Evolutionary conservation across 139 green algal species (phyloP), one percentile per base, ranked within the genome.

Genomic region (Micractinium conductrix): DNA sequence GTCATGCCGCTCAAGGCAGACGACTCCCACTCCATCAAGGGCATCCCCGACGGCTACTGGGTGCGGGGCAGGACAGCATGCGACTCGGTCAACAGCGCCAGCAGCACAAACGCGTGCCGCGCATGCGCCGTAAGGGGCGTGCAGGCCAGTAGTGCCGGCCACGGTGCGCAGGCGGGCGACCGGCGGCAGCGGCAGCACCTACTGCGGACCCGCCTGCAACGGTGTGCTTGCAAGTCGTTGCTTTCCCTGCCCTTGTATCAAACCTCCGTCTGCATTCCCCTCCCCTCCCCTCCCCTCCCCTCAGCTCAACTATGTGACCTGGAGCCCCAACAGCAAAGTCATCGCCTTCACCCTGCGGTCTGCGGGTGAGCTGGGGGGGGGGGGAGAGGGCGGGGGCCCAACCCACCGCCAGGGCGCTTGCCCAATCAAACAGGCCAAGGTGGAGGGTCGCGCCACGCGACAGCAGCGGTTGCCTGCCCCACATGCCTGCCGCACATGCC

Each of bases 311-410:
- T 96, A 95, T 72, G 88, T 97, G 9, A 90, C 83, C 19, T 99
- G 96, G 96, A 96, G 86, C 21, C 91, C 90, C 0, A 86, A 96
- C 86, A 89, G 92, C n/a, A 90, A 63, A 22, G 79, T 91, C 86
- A 85, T 99, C 16, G 93, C 94, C 4, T 99, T 99, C 91, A 98
- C 95, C 28, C 74, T 96, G 26, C 85, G 53, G 53, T 22, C 48
- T 73, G 67, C 33, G 12, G 33, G n/a, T 72, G 33, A 8, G 33
- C 10, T 72, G 63, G 48, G 48, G n/a, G n/a, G n/a, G n/a, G n/a
- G n/a, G n/a, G n/a, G n/a, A n/a, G n/a, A n/a, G n/a, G n/a, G n/a
- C n/a, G n/a, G n/a, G n/a, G n/a, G n/a, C n/a, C n/a, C n/a, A n/a
- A n/a, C n/a, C n/a, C n/a, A n/a, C n/a, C n/a, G n/a, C n/a, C n/a